phyloP scores from a whole-genome alignment of 2,329 filamentous ascomycete genomes.

The Karstenula rhodostoma region DNA sequence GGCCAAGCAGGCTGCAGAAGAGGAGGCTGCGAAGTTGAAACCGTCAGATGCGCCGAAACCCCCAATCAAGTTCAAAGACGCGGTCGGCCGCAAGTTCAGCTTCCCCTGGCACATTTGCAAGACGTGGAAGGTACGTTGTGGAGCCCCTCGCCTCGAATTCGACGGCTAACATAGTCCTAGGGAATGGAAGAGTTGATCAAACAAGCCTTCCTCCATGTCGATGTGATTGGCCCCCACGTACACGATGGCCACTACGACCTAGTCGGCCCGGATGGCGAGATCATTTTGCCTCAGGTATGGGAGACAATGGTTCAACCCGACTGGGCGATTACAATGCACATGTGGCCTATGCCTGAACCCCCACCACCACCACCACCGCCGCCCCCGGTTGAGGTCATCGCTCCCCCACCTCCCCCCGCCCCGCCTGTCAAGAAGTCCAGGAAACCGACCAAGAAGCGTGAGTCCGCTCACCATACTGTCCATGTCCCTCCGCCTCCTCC shows the following conservation, averaged over 20 bases:
- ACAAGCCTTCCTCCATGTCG: conserved; percentile 56
- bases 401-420: conserved; percentile 10
- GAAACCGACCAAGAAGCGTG: conserved; percentile 18
- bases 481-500: conserved; percentile 17
- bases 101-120: conserved; percentile 28
- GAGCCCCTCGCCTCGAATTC: conserved; percentile 59
- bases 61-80: conserved; percentile 29
- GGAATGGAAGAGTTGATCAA: conserved; percentile 57
- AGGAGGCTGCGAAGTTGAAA: conserved; percentile 48
- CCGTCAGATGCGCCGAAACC: conserved; percentile 57
- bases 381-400: conserved; percentile 7
- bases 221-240: conserved; percentile 54
- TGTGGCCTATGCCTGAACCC: conserved; percentile 54
- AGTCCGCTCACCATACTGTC: conserved; percentile 18
- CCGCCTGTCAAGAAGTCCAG: conserved; percentile 10
- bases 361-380: conserved; percentile 24
- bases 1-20: conserved; percentile 57
- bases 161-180: conserved; percentile 64
- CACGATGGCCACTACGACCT: conserved; percentile 56
- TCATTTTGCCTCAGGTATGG: conserved; percentile 57
- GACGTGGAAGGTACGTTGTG: conserved; percentile 70
- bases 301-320: conserved; percentile 56
- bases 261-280: conserved; percentile 55
- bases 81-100: conserved; percentile 27
- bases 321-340: conserved; percentile 56